Percentiles rank a stretch among this genome's conserved stretches.
Evolutionary conservation across 2,329 filamentous ascomycete genomes (phyloP).

Genomic region (Zymoseptoria passerinii): DNA sequence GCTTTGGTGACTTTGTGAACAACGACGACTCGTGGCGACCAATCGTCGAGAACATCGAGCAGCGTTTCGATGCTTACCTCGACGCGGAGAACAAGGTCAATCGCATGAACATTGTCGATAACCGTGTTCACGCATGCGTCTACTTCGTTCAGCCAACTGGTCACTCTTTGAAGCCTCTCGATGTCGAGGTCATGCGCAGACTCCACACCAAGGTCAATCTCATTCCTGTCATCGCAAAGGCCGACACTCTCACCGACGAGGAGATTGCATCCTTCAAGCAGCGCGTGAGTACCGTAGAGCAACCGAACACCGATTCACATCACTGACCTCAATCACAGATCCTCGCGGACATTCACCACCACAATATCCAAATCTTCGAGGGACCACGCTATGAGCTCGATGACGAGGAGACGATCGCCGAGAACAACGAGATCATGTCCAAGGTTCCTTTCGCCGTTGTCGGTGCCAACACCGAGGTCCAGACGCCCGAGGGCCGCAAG

Average conservation of each 20-base stretch:
- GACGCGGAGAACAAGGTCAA: conserved; percentile 99
- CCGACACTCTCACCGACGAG: conserved; percentile 94
- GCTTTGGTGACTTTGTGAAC: conserved; percentile 99
- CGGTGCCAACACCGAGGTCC: conserved; percentile 90
- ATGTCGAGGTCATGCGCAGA: conserved; percentile 98
- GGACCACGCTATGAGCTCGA: conserved; percentile 97
- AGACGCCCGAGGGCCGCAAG: conserved; percentile 83
- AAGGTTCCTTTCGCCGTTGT: conserved; percentile 98
- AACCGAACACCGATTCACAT: not conserved
- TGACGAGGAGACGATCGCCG: conserved; percentile 97
- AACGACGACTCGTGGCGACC: conserved; percentile 99
- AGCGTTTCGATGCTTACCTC: conserved; percentile 95
- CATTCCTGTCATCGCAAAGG: conserved; percentile 98
- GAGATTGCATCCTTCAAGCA: conserved; percentile 93
- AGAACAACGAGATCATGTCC: conserved; percentile 99
- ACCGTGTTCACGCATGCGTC: conserved; percentile 96
- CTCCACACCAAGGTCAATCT: conserved; percentile 99
- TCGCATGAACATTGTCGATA: conserved; percentile 99
- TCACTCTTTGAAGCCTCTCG: conserved; percentile 94
- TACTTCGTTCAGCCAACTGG: conserved; percentile 99
- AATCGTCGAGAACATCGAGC: conserved; percentile 99
- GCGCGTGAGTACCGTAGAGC: conserved; percentile 57
- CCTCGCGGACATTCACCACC: conserved; percentile 89
- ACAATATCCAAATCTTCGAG: conserved; percentile 98
- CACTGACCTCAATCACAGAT: conserved; percentile 54